Evolutionary conservation across 805 yeast genomes (phyloP).

Genomic region (Wickerhamomyces silvicola): DNA sequence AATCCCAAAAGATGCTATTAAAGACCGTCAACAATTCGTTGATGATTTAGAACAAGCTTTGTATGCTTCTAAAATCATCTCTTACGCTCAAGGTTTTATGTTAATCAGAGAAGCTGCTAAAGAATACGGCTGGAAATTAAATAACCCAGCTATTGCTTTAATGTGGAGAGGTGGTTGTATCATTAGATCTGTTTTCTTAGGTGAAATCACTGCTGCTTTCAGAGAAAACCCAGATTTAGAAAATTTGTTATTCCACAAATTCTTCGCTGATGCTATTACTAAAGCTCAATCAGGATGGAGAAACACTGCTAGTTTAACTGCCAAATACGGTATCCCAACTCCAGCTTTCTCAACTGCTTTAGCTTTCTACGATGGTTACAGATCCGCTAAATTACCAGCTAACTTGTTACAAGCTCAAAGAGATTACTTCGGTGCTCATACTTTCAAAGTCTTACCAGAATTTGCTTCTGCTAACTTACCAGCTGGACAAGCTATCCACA

Average conservation of each 20-base stretch:
- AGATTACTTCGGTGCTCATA: constrained; percentile 99
- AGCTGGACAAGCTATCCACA: constrained; percentile 78
- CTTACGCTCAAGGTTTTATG: constrained; percentile 99
- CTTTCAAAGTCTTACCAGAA: constrained; percentile 93
- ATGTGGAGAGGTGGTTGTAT: constrained; percentile 99
- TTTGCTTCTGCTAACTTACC: constrained; percentile 70
- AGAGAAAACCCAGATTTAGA: constrained; percentile 89
- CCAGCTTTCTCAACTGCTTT: constrained; percentile 98
- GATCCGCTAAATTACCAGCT: constrained; percentile 93
- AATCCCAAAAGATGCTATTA: constrained; percentile 52
- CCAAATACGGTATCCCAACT: constrained; percentile 86
- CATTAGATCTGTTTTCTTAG: constrained; percentile 97
- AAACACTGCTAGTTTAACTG: constrained; percentile 71
- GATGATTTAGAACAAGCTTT: constrained; percentile 96
- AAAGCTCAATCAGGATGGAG: constrained; percentile 98
- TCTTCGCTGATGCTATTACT: constrained; percentile 85
- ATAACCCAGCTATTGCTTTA: constrained; percentile 96
- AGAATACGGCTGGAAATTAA: constrained; percentile 94
- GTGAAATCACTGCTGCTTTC: constrained; percentile 94
- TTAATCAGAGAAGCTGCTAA: constrained; percentile 96
- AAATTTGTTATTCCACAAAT: constrained; percentile 91
- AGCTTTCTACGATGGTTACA: constrained; percentile 97
- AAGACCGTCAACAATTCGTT: constrained; percentile 76
- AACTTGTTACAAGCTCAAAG: constrained; percentile 99
- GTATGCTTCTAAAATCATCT: constrained; percentile 96